Percentiles rank a stretch among this genome's conserved stretches.
These are phyloP conservation scores for Senna tora DNA, from an alignment of 306 rosid genomes.

Conservation along the genomic window DNA sequence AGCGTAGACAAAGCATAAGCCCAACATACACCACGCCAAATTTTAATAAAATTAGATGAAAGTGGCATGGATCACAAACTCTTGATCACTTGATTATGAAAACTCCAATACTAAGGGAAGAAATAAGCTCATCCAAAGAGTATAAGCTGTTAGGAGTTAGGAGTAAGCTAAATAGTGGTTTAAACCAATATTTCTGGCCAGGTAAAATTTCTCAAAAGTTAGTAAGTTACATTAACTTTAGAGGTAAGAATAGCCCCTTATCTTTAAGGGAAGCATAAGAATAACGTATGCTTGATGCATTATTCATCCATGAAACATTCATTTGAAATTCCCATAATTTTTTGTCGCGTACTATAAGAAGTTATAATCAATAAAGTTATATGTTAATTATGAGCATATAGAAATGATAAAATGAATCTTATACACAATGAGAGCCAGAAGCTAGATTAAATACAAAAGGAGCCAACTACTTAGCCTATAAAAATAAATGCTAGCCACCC, in stretches of 20 bases:
- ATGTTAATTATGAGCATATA: slow-evolving; percentile 7
- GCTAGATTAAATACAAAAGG: too few relatives aligned
- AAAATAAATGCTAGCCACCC: too few relatives aligned
- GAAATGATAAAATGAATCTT: too few relatives aligned
- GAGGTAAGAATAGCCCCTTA: not conserved
- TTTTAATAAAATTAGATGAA: not conserved
- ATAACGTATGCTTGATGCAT: not conserved
- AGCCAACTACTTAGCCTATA: too few relatives aligned
- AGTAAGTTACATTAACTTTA: not conserved
- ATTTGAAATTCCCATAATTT: not conserved
- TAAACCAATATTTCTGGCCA: not conserved
- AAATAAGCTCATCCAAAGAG: not conserved
- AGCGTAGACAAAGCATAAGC: not conserved
- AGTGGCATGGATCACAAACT: not conserved
- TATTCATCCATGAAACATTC: not conserved
- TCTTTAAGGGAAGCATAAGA: not conserved
- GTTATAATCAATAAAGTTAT: not conserved
- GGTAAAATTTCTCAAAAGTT: not conserved
- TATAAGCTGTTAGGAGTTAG: not conserved
- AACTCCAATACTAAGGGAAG: not conserved
- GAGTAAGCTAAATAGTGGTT: not conserved
- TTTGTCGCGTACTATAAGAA: not conserved
- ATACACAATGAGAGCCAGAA: too few relatives aligned
- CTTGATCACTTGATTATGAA: not conserved
- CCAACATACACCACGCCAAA: not conserved